These are phyloP conservation scores for Murraya koenigii DNA, from an alignment of 345 rosid genomes.

Conservation along the genomic window DNA sequence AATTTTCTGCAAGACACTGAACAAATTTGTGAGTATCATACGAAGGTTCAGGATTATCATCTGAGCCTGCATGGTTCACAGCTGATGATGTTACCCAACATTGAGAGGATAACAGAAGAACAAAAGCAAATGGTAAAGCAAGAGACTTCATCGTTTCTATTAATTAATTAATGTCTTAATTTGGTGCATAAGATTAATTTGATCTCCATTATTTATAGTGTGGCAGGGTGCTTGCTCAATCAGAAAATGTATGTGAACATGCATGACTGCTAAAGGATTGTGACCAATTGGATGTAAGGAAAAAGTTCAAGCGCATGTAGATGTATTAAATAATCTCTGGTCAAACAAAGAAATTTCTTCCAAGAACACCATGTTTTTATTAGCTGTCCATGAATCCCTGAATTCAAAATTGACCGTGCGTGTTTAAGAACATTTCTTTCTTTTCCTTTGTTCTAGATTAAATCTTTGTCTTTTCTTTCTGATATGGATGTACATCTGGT, in stretches of 20 bases:
- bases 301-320: not conserved
- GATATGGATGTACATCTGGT: no score
- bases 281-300: not conserved
- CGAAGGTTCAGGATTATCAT: not conserved
- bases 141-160: constrained; percentile 3
- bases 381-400: not conserved
- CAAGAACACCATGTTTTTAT: not conserved
- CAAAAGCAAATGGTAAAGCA: not conserved
- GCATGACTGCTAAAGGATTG: not conserved
- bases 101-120: not conserved
- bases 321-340: not conserved
- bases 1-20: not conserved
- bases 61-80: not conserved
- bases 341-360: not conserved
- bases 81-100: not conserved
- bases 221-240: not conserved
- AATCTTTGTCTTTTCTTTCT: no score
- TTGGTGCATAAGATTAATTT: not conserved
- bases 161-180: not conserved
- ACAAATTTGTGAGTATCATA: not conserved
- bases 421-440: no score
- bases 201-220: not conserved
- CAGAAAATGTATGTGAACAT: not conserved
- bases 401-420: not conserved
- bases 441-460: no score